Evolutionary conservation across 495 filamentous ascomycete genomes (phyloP).

Genomic region (Aspergillus leporis): DNA sequence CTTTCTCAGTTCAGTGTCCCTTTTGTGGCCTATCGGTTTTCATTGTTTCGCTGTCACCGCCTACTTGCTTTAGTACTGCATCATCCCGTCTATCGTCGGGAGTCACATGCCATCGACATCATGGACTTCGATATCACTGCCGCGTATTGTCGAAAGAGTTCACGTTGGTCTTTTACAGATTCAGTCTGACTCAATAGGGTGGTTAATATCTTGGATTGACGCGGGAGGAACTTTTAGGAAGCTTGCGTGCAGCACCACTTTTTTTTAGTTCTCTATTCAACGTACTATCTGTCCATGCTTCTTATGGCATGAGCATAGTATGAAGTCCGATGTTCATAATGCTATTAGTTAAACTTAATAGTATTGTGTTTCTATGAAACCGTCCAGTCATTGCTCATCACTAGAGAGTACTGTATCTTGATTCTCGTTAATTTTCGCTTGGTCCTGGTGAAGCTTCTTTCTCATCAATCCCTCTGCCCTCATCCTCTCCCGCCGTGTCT

Average conservation of each 20-base stretch:
- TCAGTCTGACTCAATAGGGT: conserved; percentile 9
- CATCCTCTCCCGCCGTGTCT: conserved; percentile 58
- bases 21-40: not conserved
- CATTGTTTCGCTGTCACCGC: not conserved
- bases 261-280: conserved; percentile 1
- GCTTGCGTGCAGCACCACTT: conserved; percentile 1
- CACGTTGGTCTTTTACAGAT: not conserved
- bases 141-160: not conserved
- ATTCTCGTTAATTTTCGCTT: conserved; percentile 17
- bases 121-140: not conserved
- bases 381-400: not conserved
- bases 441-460: conserved; percentile 33
- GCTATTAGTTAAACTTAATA: not conserved
- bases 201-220: not conserved
- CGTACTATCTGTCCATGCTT: not conserved
- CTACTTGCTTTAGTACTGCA: not conserved
- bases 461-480: conserved; percentile 59
- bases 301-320: not conserved
- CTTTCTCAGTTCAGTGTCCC: not conserved
- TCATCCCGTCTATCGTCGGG: not conserved
- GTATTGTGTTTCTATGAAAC: not conserved
- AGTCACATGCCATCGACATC: not conserved
- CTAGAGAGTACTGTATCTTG: not conserved
- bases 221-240: not conserved
- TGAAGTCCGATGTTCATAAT: not conserved